Conservation (phyloP, 306 rosid genomes). For the Pachyrhizus erosus region DNA sequence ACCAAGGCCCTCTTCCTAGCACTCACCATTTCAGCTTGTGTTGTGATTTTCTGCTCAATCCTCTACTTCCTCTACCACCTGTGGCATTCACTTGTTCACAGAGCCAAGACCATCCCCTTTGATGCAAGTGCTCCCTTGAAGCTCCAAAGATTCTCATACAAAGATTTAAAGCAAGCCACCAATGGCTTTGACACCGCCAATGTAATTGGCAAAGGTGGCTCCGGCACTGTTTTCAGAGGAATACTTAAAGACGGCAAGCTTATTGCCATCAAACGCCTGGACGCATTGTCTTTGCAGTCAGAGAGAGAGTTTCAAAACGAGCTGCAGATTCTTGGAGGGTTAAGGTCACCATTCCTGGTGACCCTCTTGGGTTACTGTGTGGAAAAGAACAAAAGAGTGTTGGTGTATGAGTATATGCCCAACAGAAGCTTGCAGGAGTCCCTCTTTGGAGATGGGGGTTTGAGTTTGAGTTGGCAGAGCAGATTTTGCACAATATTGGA, state of each 20-base stretch:
- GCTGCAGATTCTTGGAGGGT: conserved; percentile 91
- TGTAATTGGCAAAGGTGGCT: conserved; percentile 95
- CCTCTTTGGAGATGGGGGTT: conserved; percentile 74
- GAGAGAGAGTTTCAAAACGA: conserved; percentile 96
- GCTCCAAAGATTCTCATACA: conserved; percentile 81
- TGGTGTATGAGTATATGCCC: conserved; percentile 91
- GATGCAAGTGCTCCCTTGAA: conserved; percentile 84
- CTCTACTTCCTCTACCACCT: conserved; percentile 80
- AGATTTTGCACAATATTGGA: conserved; percentile 78
- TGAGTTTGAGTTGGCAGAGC: conserved; percentile 79
- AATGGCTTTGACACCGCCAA: conserved; percentile 69
- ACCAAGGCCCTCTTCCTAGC: conserved; percentile 72
- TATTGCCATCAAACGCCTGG: conserved; percentile 81
- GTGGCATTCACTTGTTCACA: conserved; percentile 71
- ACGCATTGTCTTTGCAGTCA: conserved; percentile 68
- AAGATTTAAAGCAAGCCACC: conserved; percentile 78
- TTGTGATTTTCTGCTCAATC: conserved; percentile 72
- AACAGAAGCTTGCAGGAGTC: conserved; percentile 89
- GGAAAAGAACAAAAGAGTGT: conserved; percentile 72
- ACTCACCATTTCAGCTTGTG: conserved; percentile 81
- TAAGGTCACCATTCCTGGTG: conserved; percentile 83
- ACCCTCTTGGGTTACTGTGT: conserved; percentile 89
- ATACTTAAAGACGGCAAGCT: conserved; percentile 70
- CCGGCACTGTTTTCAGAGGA: conserved; percentile 92
- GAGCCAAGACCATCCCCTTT: conserved; percentile 82